A percentile compares a stretch with the other conserved stretches of the same genome.
Conservation (phyloP, 495 filamentous ascomycete species). For the Parathielavia appendiculata region DNA sequence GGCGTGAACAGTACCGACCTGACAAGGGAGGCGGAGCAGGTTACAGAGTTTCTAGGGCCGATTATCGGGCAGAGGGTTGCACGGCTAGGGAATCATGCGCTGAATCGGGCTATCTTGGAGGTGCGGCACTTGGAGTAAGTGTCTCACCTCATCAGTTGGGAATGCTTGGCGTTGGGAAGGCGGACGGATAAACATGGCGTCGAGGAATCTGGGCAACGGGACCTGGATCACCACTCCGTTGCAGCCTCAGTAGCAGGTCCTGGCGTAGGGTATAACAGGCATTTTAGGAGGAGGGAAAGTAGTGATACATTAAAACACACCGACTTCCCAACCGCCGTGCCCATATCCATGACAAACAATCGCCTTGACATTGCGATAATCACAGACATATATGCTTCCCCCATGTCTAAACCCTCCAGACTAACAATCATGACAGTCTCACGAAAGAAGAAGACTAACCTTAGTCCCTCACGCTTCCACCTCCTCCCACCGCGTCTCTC, state of each 20-base stretch:
- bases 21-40: conserved; percentile 43
- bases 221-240: too few relatives aligned
- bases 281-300: neutral
- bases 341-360: conserved; percentile 19
- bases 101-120: conserved; percentile 50
- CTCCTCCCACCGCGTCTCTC: too few relatives aligned
- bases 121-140: conserved; percentile 37
- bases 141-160: neutral
- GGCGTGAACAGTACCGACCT: conserved; percentile 30
- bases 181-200: neutral
- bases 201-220: too few relatives aligned
- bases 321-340: neutral
- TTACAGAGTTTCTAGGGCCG: conserved; percentile 52
- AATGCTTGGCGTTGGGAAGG: conserved; percentile 13
- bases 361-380: conserved; percentile 17
- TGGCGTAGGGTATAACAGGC: neutral
- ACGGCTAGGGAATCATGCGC: conserved; percentile 44
- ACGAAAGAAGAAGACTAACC: too few relatives aligned
- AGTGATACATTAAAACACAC: neutral
- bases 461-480: neutral
- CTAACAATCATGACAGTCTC: conserved; percentile 18
- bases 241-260: neutral
- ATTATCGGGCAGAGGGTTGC: conserved; percentile 57
- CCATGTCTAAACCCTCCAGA: conserved; percentile 13
- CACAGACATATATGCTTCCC: conserved; percentile 17